A percentile compares a stretch with the other conserved stretches of the same genome.
Conservation (phyloP, 805 yeast genomes). For the Schizosaccharomyces octosporus region DNA sequence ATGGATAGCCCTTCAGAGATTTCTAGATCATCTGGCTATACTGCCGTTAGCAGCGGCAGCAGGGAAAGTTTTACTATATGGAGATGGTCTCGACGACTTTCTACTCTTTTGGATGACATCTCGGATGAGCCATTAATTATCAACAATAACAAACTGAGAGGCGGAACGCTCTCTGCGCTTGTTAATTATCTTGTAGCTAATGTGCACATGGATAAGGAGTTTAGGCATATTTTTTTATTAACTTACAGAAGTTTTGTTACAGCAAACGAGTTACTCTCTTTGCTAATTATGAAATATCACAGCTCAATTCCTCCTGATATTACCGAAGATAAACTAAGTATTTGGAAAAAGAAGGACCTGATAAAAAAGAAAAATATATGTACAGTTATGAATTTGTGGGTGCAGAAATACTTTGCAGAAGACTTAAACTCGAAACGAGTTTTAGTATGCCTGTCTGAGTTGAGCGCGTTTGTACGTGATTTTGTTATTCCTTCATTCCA, state of each 20-base stretch:
- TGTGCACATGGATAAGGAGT: conserved; percentile 31
- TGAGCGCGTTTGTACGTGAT: background rate
- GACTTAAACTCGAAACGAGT: conserved; percentile 26
- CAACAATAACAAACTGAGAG: conserved; percentile 42
- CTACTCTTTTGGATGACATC: background rate
- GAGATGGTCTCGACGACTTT: background rate
- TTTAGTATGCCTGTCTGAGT: background rate
- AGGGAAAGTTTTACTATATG: background rate
- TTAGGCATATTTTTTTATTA: conserved; percentile 44
- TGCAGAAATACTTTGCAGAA: conserved; percentile 47
- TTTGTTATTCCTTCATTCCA: background rate
- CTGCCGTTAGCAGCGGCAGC: background rate
- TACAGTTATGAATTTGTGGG: conserved; percentile 36
- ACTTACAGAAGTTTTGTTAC: conserved; percentile 57
- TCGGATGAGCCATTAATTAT: conserved; percentile 16
- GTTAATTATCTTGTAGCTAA: conserved; percentile 59
- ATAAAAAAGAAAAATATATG: conserved; percentile 28
- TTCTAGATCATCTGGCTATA: background rate
- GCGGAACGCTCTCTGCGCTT: conserved; percentile 53
- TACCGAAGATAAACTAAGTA: conserved; percentile 12
- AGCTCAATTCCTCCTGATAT: conserved; percentile 69
- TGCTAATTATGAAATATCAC: conserved; percentile 39
- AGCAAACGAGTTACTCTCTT: conserved; percentile 32
- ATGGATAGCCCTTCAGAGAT: background rate
- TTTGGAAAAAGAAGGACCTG: too few species aligned